Evolutionary conservation across 371 early-diverging fungal genomes (phyloP), one percentile per base, ranked within the genome.

Genomic region (Circinella minor): DNA sequence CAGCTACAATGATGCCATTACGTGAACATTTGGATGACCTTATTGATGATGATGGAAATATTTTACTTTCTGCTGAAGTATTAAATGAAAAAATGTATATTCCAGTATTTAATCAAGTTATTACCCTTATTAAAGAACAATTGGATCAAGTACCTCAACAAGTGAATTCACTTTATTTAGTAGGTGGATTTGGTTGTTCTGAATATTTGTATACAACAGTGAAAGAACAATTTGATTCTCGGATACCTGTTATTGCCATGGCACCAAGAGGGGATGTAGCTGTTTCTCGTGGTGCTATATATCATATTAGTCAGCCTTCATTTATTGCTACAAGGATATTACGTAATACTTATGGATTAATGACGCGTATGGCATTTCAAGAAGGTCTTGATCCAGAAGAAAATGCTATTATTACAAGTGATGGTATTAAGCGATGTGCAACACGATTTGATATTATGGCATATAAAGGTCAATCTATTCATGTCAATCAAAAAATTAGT

Each of bases 161-260:
- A 36, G 71, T 72, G 46, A 69, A 82, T 7, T 76, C 81, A 20
- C 78, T 83, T 20, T 86, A 83, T 64, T 69, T 86, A 68, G 83
- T 84, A 9, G 87, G 87, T 18, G 87, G 85, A 14, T 85, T 87
- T 71, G 85, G 87, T n/a, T 76, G 84, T 37, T 85, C 85, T 10
- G 73, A 76, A 43, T 85, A 83, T 63, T 69, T 87, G 14, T 81
- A 80, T 62, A 63, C 70, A 14, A 69, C 77, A 20, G 73, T 85
- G 48, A 68, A 74, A 37, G 54, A 74, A 8, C 72, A 67, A 36
- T 84, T 83, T 73, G 64, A 61, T 34, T 67, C 55, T 27, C 51
- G 64, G 49, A 67, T 78, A 11, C 55, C 48, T 3, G 64, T 15
- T 20, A 61, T 74, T 20, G 67, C 66, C 4, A 69, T 72, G 59